Percentiles rank a stretch among this genome's conserved stretches.
Conservation (phyloP, 306 rosid genomes). For the Glycine tomentella region DNA sequence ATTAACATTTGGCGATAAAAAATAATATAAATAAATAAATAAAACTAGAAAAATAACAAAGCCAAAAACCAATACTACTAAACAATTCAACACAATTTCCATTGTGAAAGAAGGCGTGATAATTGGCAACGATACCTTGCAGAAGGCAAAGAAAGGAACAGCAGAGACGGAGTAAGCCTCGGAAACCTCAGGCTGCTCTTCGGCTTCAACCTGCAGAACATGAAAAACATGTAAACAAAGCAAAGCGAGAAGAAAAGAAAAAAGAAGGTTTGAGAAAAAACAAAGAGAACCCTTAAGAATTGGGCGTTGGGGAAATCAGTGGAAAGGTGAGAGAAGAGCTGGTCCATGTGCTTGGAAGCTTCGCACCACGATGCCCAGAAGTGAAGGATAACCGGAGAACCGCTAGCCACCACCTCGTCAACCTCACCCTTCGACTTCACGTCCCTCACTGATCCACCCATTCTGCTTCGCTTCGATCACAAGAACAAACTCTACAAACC, state of each 20-base stretch:
- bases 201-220: constrained; percentile 84
- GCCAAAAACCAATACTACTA: too few species aligned
- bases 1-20: too few species aligned
- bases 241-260: background rate
- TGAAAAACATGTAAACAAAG: background rate
- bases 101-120: background rate
- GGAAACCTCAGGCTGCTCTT: constrained; percentile 88
- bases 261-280: background rate
- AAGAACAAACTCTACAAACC: background rate
- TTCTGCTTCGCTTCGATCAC: constrained; percentile 25
- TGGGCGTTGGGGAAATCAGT: constrained; percentile 80
- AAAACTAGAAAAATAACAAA: too few species aligned
- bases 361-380: constrained; percentile 99
- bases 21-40: too few species aligned
- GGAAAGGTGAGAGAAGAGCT: constrained; percentile 79
- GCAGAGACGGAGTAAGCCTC: constrained; percentile 89
- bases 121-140: constrained; percentile 57
- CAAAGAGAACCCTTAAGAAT: constrained; percentile 71
- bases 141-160: constrained; percentile 85
- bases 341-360: constrained; percentile 97
- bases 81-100: background rate
- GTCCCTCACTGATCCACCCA: constrained; percentile 87
- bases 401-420: constrained; percentile 63
- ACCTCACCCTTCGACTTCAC: constrained; percentile 77
- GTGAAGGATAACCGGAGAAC: constrained; percentile 70